phyloP scores from a whole-genome alignment of 768 basidiomycete species.

The Mycena chlorophos region DNA sequence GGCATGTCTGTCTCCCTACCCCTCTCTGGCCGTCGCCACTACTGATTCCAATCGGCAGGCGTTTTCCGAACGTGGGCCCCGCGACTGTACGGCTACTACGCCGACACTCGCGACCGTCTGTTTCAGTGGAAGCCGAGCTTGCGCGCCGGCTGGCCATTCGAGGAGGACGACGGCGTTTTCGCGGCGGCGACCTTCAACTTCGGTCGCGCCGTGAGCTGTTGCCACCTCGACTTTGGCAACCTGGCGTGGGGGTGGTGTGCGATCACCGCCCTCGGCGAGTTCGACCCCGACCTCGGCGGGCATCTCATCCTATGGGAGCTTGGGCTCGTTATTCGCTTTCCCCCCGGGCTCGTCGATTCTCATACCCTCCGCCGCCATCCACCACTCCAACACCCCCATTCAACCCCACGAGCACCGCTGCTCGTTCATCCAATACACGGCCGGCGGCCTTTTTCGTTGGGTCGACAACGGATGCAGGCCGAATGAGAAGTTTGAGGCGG shows the following conservation, averaged over 20 bases:
- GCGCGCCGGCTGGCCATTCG: not conserved
- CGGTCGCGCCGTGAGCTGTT: not conserved
- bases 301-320: not conserved
- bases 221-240: slow-evolving; percentile 2
- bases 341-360: not conserved
- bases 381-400: slow-evolving; percentile 4
- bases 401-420: not conserved
- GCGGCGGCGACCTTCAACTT: slow-evolving; percentile 4
- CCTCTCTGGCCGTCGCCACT: not conserved
- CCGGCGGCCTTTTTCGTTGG: slow-evolving; percentile 7
- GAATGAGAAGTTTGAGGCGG: not conserved
- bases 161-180: not conserved
- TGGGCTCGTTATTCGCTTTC: not conserved
- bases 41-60: not conserved
- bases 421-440: slow-evolving; percentile 6
- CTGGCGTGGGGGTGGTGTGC: slow-evolving; percentile 10
- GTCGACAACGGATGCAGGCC: not conserved
- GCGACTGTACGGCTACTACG: not conserved
- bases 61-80: not conserved
- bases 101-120: not conserved
- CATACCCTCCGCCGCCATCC: not conserved
- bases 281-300: not conserved
- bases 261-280: slow-evolving; percentile 3
- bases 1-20: too few relatives aligned
- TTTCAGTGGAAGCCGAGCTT: not conserved